phyloP scores from a whole-genome alignment of 805 yeast genomes.

The Jamesozyma jinghongensis region DNA sequence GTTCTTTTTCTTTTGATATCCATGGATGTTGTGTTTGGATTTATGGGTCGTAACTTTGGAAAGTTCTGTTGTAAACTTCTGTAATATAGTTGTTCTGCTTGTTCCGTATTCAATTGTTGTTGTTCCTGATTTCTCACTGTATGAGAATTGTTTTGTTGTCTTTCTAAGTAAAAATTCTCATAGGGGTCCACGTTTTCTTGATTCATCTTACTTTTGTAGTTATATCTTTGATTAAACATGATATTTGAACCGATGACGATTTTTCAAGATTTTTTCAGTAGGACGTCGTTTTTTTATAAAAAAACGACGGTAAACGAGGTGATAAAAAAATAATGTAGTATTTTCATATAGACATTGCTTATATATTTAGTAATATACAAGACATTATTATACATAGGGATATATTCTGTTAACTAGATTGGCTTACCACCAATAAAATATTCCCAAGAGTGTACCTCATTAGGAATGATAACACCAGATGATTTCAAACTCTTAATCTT shows the following conservation, averaged over 20 bases:
- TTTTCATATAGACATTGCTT: no score
- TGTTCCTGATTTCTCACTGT: no score
- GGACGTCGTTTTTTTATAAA: no score
- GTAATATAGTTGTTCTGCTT: conserved; percentile 7
- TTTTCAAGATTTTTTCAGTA: no score
- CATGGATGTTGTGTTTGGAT: background rate
- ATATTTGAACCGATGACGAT: no score
- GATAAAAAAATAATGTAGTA: no score
- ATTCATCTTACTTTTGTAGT: background rate
- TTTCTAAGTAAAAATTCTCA: conserved; percentile 8
- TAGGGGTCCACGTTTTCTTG: conserved; percentile 6
- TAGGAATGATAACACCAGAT: conserved; percentile 53
- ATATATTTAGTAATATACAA: no score
- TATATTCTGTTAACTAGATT: conserved; percentile 31
- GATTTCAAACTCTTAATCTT: conserved; percentile 40
- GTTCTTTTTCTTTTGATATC: conserved; percentile 2
- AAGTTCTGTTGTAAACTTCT: conserved; percentile 8
- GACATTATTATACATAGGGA: no score
- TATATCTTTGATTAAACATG: no score
- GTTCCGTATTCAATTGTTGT: conserved; percentile 1
- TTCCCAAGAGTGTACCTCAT: conserved; percentile 92
- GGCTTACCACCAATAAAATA: conserved; percentile 94
- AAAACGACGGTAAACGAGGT: background rate
- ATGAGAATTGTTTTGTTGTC: background rate
- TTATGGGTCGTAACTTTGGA: conserved; percentile 9